phyloP scores from a whole-genome alignment of 352 stramenopile genomes.

The Phytophthora rubi region DNA sequence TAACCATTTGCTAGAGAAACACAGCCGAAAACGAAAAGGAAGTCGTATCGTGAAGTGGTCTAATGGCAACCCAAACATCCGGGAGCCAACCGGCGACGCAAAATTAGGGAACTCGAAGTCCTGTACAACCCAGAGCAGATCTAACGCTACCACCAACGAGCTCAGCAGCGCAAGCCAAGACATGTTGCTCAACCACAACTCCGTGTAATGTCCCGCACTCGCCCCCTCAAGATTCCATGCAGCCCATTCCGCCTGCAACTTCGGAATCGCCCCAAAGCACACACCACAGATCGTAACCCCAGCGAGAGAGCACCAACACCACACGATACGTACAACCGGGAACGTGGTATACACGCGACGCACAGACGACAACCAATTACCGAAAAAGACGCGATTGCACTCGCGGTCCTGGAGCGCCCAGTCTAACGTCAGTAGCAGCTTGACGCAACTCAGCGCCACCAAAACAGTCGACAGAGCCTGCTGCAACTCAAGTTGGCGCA shows the following conservation, averaged over 20 bases:
- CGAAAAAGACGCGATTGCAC: conserved; percentile 33
- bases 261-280: conserved; percentile 33
- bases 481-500: conserved; percentile 45
- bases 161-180: conserved; percentile 48
- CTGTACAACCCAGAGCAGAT: conserved; percentile 61
- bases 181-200: conserved; percentile 43
- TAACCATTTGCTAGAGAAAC: conserved; percentile 57
- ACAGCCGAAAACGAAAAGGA: conserved; percentile 21
- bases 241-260: conserved; percentile 35
- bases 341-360: conserved; percentile 36
- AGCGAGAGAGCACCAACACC: conserved; percentile 34
- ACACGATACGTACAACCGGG: conserved; percentile 29
- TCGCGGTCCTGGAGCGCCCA: conserved; percentile 48
- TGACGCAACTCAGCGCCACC: conserved; percentile 47
- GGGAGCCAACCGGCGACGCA: conserved; percentile 34
- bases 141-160: conserved; percentile 44
- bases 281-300: conserved; percentile 36
- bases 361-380: conserved; percentile 36
- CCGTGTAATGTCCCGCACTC: conserved; percentile 4
- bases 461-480: conserved; percentile 39
- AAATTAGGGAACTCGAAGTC: conserved; percentile 63
- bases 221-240: conserved; percentile 23
- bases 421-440: conserved; percentile 53
- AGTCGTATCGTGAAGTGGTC: conserved; percentile 38
- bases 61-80: conserved; percentile 49